Evolutionary conservation across 805 yeast genomes (phyloP), one percentile per base, ranked within the genome.

Genomic region (Maudiozyma saulgeensis): DNA sequence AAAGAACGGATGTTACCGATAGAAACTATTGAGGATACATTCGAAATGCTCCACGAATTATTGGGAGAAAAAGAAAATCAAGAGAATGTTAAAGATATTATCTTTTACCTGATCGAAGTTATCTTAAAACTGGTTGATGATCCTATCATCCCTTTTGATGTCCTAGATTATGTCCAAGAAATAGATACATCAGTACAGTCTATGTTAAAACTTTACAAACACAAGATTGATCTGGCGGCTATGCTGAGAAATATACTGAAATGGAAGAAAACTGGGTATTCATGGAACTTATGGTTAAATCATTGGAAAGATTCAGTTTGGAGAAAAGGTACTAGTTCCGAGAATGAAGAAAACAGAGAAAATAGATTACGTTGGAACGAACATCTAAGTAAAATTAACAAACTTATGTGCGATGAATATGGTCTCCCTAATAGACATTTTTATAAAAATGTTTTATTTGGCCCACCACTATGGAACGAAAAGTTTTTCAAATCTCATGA

Each of bases 321-420:
- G 26, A 21, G 64, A 15, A 69, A 71, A 19, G 74, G 72, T 41
- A 66, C 75, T 2, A 87, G 82, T 0, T 56, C 77, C 2, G 95
- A 89, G 60, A 87, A 93, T 1, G 76, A 84, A 2, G 61, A 81
- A 47, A 66, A 84, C 37, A 75, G 88, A 0, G 77, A 80, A 45
- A 78, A 77, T 52, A 72, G 97, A 56, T 77, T 85, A 82, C 78
- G 77, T 49, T 84, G 91, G 86, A 89, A 89, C 64, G 73, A 78
- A 9, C 78, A 78, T 51, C 65, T 86, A 57, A 65, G 76, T 6
- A 59, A 67, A 9, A 70, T 85, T 50, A 82, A 80, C 53, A 77
- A 75, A 53, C 64, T 68, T 8, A 72, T 83, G 51, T 56, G 81
- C 9, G 61, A 69, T 12, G 62, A 68, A 2, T 69, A 68, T 13